Evolutionary conservation across 768 basidiomycete species (phyloP), one percentile per base, ranked within the genome.

Genomic region (Pleurotus tuber-regium): DNA sequence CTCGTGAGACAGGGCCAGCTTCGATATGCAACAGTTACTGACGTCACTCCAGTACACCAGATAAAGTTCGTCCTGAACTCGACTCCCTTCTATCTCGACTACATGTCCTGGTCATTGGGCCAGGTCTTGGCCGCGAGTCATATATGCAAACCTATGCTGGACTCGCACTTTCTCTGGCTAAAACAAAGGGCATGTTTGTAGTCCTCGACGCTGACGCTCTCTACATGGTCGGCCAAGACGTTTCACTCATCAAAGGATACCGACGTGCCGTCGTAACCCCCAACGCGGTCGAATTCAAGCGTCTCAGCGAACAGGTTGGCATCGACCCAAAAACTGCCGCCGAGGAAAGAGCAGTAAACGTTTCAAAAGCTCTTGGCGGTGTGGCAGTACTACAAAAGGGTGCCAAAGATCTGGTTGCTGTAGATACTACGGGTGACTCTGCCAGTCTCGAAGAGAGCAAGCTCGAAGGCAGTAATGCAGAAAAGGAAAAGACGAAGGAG

Each of bases 201-300:
- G 94, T 98, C 14, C 75, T 99, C 12, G 97, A 99, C 61, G 97
- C 96, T 1, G 96, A 99, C 63, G 92, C 87, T 1, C 78, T 99
- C 14, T 91, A 78, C 75, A 75, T 94, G 67, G 76, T 95, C 19
- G 85, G 92, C 19, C 77, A 87, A 59, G 85, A 94, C 42, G 72
- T 86, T 2, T 70, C 76, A 4, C 65, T 91, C 50, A 82, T 99
- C 52, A 77, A 80, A 57, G 96, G 95, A 1, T 97, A 98, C 65
- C 78, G 86, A 16, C 81, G 89, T 16, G 88, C 89, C 0, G 86
- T 99, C 14, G 69, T 99, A 46, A 98, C 97, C 0, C 97, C 97
- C 0, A 98, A 98, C 59, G 80, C 96, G 10, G 88, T 89, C 54
- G 97, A 98, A 64, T 98, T 98, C 68, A 82, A 85, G 63, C 76